Base-by-base conservation (phyloP, 345 rosid genomes). In the Murraya koenigii region DNA sequence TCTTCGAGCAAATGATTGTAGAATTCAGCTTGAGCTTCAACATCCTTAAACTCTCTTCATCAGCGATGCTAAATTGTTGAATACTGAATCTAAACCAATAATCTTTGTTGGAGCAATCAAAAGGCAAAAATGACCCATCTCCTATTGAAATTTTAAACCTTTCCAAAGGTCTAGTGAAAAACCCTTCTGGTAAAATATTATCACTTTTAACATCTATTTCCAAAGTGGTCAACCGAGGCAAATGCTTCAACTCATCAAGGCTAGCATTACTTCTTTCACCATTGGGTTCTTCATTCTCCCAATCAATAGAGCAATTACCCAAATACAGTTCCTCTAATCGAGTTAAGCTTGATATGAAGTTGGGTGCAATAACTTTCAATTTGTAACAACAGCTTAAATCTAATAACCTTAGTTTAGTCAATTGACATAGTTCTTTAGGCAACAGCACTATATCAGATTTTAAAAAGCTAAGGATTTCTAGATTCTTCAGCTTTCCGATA, bases 241-340 rank as follows among this genome's bases (percentile, higher is more conserved):
- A 76, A 13, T 19, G 33, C 9, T 75, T 74, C 70, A 82, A 35
- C 77, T 85, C 84, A 13, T 55, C 71, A 4, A 85, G 61, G 19
- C 61, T 56, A 56, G 28, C 61, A 6, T 22, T 56, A 22, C 4
- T 56, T 56, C 61, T 56, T 7, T 56, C 61, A 17, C 23, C n/a
- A 2, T 58, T 23, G 28, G 23, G 80, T 54, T 30, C 83, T 0
- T 25, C 75, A 60, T 2, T 26, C 41, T 77, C 82, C 88, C 86
- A 81, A 0, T 15, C 32, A 17, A 11, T 6, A 47, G 79, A 83
- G 72, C 82, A 56, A 20, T 63, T 13, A 0, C 36, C 8, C 78
- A 77, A 77, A 33, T 33, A 75, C 32, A 86, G 23, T 14, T 86
- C 85, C 41, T 86, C 87, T 23, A 84, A 72, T 4, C n/a, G 23